phyloP scores from a whole-genome alignment of 2,329 filamentous ascomycete species.

The Leptographium radiaticola region DNA sequence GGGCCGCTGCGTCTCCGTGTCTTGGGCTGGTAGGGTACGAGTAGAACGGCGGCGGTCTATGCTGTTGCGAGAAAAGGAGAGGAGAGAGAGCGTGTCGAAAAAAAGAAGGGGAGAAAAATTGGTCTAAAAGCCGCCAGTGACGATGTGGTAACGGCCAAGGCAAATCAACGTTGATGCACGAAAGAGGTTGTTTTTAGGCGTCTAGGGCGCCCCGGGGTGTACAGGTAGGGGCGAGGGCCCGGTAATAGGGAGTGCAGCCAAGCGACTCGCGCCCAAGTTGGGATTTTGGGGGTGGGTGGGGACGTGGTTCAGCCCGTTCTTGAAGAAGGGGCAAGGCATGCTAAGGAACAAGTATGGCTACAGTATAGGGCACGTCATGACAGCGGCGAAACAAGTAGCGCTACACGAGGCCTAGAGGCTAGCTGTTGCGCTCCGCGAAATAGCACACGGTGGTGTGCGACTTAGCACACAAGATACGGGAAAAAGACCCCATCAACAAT shows the following conservation, averaged over 20 bases:
- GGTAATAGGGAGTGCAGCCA: neutral
- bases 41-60: neutral
- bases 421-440: neutral
- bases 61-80: neutral
- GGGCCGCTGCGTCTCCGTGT: neutral
- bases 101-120: slow-evolving; percentile 5
- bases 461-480: neutral
- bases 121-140: slow-evolving; percentile 1
- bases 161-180: slow-evolving; percentile 2
- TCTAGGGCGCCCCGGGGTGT: neutral
- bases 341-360: neutral
- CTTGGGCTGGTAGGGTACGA: neutral
- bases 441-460: neutral
- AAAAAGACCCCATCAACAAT: neutral
- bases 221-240: neutral
- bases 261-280: neutral
- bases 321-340: neutral
- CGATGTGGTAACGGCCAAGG: slow-evolving; percentile 1
- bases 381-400: neutral
- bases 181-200: slow-evolving; percentile 3
- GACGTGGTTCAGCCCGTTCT: neutral
- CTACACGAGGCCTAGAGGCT: neutral
- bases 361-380: neutral
- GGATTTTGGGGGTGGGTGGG: neutral
- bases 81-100: neutral